Base-by-base conservation (phyloP, 2,329 filamentous ascomycete species). In the Aspergillus glaucus region DNA sequence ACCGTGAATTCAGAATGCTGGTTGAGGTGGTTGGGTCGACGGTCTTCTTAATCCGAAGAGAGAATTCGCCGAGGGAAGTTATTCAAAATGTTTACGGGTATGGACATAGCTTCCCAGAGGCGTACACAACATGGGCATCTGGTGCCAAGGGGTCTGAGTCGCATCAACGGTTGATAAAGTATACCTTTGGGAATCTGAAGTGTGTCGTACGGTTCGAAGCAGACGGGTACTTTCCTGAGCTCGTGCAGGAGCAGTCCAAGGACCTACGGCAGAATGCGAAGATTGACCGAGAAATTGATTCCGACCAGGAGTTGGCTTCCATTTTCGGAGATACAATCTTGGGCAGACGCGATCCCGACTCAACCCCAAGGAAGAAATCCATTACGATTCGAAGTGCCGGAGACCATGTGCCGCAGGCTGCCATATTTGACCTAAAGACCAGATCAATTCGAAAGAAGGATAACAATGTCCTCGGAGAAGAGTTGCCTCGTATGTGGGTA, bases 71-170 rank as follows among this genome's bases (percentile, higher is more conserved):
- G 0, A 76, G 63, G 0, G 80, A 85, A 54, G 59, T 72, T 0
- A 81, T 87, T 4, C 55, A 66, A 0, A 72, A 72, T n/a, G 66
- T 87, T 0, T 56, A 56, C 14, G 85, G 85, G 0, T 86, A 75
- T 55, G 84, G 84, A 0, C 83, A 87, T 55, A 75, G 79, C 0
- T 88, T 88, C 54, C 81, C 81, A 0, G 81, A 86, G 43, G 72
- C 73, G 1, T 83, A 86, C 57, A 88, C 85, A 0, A 79, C 73
- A 0, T 87, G 84, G 83, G 76, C 79, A 8, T 9, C 56, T 0
- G 73, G 73, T 1, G 76, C 81, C 0, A 73, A 71, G 42, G 71
- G 73, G 0, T 87, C 83, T 0, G 67, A 65, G 1, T 81, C 80
- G 0, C 81, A 88, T 51, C 83, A 88, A 58, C 73, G 84, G 1